Percentiles rank a stretch among this genome's conserved stretches.
Conservation (phyloP, 805 yeast genomes). For the Suhomyces canberraensis region DNA sequence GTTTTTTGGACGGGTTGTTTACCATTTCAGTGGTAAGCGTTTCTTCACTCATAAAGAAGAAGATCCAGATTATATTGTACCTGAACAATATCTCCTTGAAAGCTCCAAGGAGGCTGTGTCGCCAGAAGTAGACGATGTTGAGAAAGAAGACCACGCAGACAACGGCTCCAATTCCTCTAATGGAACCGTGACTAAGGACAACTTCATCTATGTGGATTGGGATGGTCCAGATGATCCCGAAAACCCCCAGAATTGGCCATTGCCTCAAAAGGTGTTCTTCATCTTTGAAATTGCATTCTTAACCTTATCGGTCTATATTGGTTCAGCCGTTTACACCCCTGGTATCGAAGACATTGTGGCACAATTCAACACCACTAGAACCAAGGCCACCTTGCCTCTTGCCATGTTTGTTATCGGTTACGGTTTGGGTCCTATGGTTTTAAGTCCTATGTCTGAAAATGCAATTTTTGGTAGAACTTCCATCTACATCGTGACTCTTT, state of each 20-base stretch:
- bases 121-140: background rate
- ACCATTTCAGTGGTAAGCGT: conserved; percentile 26
- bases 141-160: background rate
- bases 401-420: conserved; percentile 57
- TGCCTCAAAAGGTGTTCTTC: conserved; percentile 34
- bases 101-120: background rate
- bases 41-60: conserved; percentile 18
- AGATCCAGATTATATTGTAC: conserved; percentile 13
- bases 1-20: conserved; percentile 27
- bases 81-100: conserved; percentile 12
- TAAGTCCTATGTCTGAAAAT: conserved; percentile 58
- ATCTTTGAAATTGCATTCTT: conserved; percentile 40
- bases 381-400: conserved; percentile 49
- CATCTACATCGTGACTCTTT: conserved; percentile 45
- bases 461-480: conserved; percentile 52
- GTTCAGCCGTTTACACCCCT: conserved; percentile 55
- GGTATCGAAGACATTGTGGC: conserved; percentile 42
- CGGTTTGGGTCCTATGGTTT: conserved; percentile 57
- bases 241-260: conserved; percentile 57
- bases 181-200: background rate
- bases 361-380: conserved; percentile 44
- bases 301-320: conserved; percentile 53
- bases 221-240: conserved; percentile 51
- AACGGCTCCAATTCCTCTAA: background rate
- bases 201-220: conserved; percentile 23